Conservation (phyloP, 768 basidiomycete genomes). For the Tulasnella sp. region DNA sequence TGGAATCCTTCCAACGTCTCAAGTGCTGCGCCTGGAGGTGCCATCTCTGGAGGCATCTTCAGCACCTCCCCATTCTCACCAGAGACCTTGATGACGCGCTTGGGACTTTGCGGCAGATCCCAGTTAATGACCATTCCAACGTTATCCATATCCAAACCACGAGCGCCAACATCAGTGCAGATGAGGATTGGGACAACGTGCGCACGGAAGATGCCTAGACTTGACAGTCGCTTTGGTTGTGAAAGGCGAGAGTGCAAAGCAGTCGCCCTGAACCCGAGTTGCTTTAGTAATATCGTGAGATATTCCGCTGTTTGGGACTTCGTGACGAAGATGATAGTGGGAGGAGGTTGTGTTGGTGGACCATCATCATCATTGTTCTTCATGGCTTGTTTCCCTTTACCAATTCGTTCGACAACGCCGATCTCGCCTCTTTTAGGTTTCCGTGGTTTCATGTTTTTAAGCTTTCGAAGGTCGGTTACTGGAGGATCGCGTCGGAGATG, state of each 20-base stretch:
- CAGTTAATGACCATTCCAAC: conserved; percentile 96
- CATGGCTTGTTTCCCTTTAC: conserved; percentile 22
- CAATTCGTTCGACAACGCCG: background rate
- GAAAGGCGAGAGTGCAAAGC: conserved; percentile 89
- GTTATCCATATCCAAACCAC: conserved; percentile 92
- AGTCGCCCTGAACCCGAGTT: conserved; percentile 71
- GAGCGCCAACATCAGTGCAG: conserved; percentile 89
- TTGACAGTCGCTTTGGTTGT: conserved; percentile 77
- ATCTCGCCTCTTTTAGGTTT: background rate
- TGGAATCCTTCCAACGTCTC: background rate
- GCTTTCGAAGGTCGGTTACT: conserved; percentile 27
- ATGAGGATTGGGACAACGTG: conserved; percentile 83
- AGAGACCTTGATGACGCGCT: background rate
- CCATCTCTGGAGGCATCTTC: background rate
- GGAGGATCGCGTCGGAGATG: conserved; percentile 57
- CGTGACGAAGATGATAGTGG: conserved; percentile 89
- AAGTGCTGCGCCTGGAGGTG: background rate
- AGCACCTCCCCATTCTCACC: background rate
- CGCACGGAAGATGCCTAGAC: conserved; percentile 77
- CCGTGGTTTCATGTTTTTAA: background rate
- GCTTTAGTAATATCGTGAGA: conserved; percentile 66
- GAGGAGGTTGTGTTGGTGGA: conserved; percentile 54
- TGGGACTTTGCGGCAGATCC: conserved; percentile 62
- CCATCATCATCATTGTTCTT: conserved; percentile 41
- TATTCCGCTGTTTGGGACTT: conserved; percentile 85